These are phyloP conservation scores for Termitomyces sp. DNA, from an alignment of 768 basidiomycete species.

Conservation along the genomic window DNA sequence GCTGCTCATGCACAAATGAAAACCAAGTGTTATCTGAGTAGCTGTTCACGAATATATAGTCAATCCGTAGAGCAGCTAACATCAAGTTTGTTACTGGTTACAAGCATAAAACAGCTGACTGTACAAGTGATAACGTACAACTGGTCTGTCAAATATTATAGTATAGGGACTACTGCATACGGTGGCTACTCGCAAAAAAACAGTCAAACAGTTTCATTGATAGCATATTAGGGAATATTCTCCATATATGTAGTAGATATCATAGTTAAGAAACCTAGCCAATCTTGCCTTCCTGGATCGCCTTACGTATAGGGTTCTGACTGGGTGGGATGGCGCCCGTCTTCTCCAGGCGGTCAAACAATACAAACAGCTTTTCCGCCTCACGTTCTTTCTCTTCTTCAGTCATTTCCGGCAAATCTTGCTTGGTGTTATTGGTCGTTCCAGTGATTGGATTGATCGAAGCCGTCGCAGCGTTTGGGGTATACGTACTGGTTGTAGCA, in stretches of 20 bases:
- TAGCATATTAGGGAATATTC: neutral
- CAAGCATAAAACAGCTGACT: too few species aligned
- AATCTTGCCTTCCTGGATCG: constrained; percentile 38
- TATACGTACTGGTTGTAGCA: constrained; percentile 24
- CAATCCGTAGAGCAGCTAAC: too few species aligned
- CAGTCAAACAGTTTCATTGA: neutral
- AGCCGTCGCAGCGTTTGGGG: constrained; percentile 32
- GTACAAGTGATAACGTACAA: too few species aligned
- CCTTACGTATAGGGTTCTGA: constrained; percentile 73
- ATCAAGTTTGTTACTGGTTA: too few species aligned
- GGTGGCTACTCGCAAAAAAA: neutral
- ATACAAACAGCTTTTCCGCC: constrained; percentile 85
- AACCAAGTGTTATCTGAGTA: neutral
- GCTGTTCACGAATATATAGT: too few species aligned
- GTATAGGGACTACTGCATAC: too few species aligned
- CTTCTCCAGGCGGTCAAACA: constrained; percentile 87
- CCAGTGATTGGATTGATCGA: constrained; percentile 87
- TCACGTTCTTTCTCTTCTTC: constrained; percentile 95
- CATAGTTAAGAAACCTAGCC: neutral
- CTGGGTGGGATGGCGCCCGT: constrained; percentile 63
- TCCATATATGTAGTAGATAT: neutral
- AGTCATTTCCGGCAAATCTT: constrained; percentile 63
- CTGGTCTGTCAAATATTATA: too few species aligned
- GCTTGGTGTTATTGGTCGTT: constrained; percentile 43
- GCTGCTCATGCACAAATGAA: neutral